Evolutionary conservation across 2,329 filamentous ascomycete species (phyloP), one percentile per base, ranked within the genome.

Genomic region (Colletotrichum gigasporum): DNA sequence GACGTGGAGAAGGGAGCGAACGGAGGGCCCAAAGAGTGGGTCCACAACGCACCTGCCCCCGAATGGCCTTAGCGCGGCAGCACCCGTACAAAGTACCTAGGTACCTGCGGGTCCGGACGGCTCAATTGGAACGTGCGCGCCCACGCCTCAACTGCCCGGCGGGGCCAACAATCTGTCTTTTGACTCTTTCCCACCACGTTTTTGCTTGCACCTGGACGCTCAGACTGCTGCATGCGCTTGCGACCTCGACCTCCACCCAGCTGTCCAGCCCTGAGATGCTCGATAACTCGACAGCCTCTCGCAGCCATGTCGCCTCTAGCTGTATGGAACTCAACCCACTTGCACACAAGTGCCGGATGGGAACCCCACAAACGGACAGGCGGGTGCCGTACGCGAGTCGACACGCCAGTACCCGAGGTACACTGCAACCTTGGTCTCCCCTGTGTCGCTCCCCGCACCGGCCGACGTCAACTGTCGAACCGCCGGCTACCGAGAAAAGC

Each of bases 301-400:
- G 9, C 26, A 2, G 20, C 60, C 37, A 24, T 18, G 44, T 41
- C 55, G 22, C 26, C 16, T 39, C 22, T 32, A 39, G 20, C 28
- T 35, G 18, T 22, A 45, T 14, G 14, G 22, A 45, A 18, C 20
- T 4, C 2, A 52, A 53, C 39, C 61, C 55, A 60, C 56, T 24
- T 24, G 22, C 11, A 8, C 16, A 24, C 39, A 42, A 65, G 24
- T 44, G 42, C 62, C 30, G 34, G 11, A 47, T 60, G 39, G 60
- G 60, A 63, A 55, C 55, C 60, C 60, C 60, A 47, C 60, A 47
- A n/a, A n/a, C n/a, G n/a, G n/a, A n/a, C n/a, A n/a, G n/a, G n/a
- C n/a, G n/a, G n/a, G n/a, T n/a, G n/a, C n/a, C n/a, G n/a, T 26
- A 53, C 32, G 53, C 45, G 22, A 35, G 37, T 44, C 11, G 35